Evolutionary conservation across 2,329 filamentous ascomycete species (phyloP).

Genomic region (Raffaelea arxii): DNA sequence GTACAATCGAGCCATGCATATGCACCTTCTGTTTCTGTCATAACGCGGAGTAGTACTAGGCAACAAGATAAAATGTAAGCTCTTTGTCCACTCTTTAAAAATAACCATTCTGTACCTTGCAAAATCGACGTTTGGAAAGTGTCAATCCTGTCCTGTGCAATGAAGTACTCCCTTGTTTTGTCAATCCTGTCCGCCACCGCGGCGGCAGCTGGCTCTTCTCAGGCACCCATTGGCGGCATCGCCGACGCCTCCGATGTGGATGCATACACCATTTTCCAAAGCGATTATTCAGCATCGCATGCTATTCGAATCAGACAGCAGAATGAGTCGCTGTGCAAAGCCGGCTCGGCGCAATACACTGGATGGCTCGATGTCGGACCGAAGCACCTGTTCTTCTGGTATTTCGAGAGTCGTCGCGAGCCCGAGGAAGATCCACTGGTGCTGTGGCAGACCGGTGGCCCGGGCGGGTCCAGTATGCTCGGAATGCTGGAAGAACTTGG

Average conservation of each 20-base stretch:
- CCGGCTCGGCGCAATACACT: slow-evolving; percentile 3
- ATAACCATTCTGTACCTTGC: no score
- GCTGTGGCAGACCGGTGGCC: slow-evolving; percentile 30
- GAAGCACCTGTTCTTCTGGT: slow-evolving; percentile 54
- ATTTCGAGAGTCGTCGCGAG: slow-evolving; percentile 42
- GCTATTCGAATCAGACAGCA: slow-evolving; percentile 3
- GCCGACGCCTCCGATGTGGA: neutral
- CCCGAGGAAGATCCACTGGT: slow-evolving; percentile 20
- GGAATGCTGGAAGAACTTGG: slow-evolving; percentile 34
- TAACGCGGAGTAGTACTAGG: no score
- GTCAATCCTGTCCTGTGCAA: no score
- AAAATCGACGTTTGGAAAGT: no score
- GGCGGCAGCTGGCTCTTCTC: neutral
- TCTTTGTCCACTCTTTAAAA: no score
- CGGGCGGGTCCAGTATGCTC: slow-evolving; percentile 28
- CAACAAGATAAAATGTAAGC: no score
- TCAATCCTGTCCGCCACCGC: no score
- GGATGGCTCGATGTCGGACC: slow-evolving; percentile 6
- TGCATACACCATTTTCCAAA: neutral
- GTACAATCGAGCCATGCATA: no score
- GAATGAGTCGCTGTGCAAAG: slow-evolving; percentile 4
- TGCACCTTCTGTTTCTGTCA: no score
- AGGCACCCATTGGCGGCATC: neutral
- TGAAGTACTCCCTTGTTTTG: no score
- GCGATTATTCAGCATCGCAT: slow-evolving; percentile 1